Base-by-base conservation (phyloP, 2,329 filamentous ascomycete species). In the Ascosphaera apis region DNA sequence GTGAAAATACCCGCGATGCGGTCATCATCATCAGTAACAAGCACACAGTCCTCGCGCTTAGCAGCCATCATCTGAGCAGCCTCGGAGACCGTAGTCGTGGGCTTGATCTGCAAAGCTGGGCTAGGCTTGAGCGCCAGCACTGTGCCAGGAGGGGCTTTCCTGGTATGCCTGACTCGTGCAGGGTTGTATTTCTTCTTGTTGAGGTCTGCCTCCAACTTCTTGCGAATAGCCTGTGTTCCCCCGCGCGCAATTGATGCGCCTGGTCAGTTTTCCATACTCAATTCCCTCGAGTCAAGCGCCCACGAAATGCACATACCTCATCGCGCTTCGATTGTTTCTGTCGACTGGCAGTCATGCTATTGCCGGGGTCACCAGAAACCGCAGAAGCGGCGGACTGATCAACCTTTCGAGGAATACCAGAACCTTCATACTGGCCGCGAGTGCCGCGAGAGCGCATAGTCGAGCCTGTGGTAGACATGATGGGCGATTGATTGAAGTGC, bases 1-100 rank as follows among this genome's bases (percentile, higher is more conserved):
- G 88, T 98, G 56, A 98, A 98, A 55, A 98, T 98, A 60, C 88
- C 88, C 32, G 88, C 81, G 58, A 98, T 98, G 33, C 88, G 72
- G 51, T 98, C 88, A 57, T 98, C 84, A 44, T 95, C 86, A 54
- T 98, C 88, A 31, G 88, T 98, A 16, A 98, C 88, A 41, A 98
- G 62, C 28, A 98, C 88, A 50, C 88, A 98, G 56, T 98, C 88
- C 57, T 98, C 88, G 48, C 88, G 71, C 67, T 98, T 98, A 35
- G 88, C 88, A 38, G 88, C 88, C 88, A 98, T 98, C 51, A 98
- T 65, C 63, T 98, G 88, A 30, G 88, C 88, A 34, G 88, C 88
- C 60, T 98, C 88, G 43, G 88, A 76, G 38, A 98, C 86, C 35
- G 81, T 92, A 17, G 83, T 93, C 43, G 66, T 70, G 36, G 88